These are phyloP conservation scores for Oryza meridionalis DNA, from an alignment of 176 grass and related monocot genomes.

Conservation along the genomic window DNA sequence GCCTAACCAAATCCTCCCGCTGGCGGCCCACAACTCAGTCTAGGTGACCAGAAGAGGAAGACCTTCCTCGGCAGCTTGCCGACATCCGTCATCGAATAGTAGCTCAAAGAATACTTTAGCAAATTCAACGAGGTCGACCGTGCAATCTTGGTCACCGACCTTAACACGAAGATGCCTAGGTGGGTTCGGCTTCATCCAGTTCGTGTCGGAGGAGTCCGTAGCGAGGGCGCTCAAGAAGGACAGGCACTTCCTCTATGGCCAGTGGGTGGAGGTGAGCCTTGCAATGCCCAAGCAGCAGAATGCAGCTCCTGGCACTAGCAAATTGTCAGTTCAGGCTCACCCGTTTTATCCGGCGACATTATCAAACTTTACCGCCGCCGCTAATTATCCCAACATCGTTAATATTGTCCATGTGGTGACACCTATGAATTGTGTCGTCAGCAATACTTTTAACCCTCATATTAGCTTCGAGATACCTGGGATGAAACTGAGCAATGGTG, in stretches of 20 bases:
- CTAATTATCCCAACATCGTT: background rate
- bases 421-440: background rate
- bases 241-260: constrained; percentile 4
- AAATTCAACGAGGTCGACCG: constrained; percentile 21
- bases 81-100: background rate
- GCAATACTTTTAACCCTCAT: background rate
- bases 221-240: constrained; percentile 2
- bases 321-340: background rate
- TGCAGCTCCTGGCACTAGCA: background rate
- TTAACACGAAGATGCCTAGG: background rate
- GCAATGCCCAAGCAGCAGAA: constrained; percentile 10
- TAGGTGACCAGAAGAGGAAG: constrained; percentile 9
- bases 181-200: constrained; percentile 39
- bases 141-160: constrained; percentile 34
- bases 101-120: constrained; percentile 35
- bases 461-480: background rate
- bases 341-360: background rate
- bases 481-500: background rate
- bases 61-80: constrained; percentile 47
- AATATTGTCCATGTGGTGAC: background rate
- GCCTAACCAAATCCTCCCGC: constrained; percentile 13
- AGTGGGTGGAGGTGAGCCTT: constrained; percentile 25
- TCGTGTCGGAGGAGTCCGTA: background rate
- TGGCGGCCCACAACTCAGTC: background rate
- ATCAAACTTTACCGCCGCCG: background rate